Base-by-base conservation (phyloP, 2,329 filamentous ascomycete species). In the Corynespora cassiicola region DNA sequence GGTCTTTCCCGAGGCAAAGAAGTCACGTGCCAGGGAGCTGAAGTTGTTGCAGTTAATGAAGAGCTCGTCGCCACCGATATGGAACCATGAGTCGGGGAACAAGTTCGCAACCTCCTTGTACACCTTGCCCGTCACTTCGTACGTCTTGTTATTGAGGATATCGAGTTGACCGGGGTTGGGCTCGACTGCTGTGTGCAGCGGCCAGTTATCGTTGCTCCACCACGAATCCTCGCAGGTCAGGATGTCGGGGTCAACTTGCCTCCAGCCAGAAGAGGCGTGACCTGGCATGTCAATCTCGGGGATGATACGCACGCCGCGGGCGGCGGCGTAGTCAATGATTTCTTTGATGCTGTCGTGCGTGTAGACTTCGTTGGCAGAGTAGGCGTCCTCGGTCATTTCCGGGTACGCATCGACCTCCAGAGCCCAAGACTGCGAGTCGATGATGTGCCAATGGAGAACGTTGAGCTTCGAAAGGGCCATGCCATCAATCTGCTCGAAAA, bases 251-350 rank as follows among this genome's bases (percentile, higher is more conserved):
- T 82, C 77, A 6, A 83, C 68, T 43, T 79, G 78, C 36, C 76
- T 70, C 78, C 78, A 81, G 19, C 78, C 78, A 1, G 77, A 73
- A 19, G 72, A 69, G 5, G 78, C 74, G 56, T 84, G 80, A 30
- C 79, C 77, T 6, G 80, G 80, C 78, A 82, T 82, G 57, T 84
- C 80, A 26, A 82, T 75, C 52, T 84, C 80, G n/a, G 80, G 77
- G 21, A 83, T 70, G 38, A 84, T 70, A 37, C 81, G 77, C n/a
- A 84, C 71, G 39, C 75, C 80, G 12, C 79, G 79, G 21, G 75
- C 73, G 23, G 75, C 68, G 11, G 75, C 78, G 46, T 80, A 80
- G 9, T 58, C 54, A 33, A 81, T 70, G 32, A 81, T 61, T 3
- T 63, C 62, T 12, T 60, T 66, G 29, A 81, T 58, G 39, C 72